Base-by-base conservation (phyloP, 176 grass and related monocot genomes). In the Cenchrus fungigraminus region DNA sequence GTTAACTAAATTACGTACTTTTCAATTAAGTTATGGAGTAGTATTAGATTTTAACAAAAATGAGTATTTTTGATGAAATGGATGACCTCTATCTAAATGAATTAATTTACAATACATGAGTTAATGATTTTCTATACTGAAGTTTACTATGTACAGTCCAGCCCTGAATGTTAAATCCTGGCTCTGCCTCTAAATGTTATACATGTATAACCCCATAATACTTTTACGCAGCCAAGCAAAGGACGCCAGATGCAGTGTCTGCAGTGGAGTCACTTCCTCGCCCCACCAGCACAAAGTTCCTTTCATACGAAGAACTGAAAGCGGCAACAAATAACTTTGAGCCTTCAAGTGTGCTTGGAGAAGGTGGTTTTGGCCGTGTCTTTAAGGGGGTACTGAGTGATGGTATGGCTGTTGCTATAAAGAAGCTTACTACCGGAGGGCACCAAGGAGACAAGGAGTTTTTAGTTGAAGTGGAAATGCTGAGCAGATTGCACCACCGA, bases 401-500 rank as follows among this genome's bases (percentile, higher is more conserved):
- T 69, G 92, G 97, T n/a, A 94, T 91, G 49, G 90, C 97, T 85
- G 97, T 99, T 44, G 97, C 97, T 70, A 97, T 99, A 78, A 99
- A 99, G 88, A 96, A 94, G 75, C 97, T 99, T 80, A 94, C 91
- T 15, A 77, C 1, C 65, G 97, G 97, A 37, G 94, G 97, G 54
- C 97, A 99, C 62, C 97, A 99, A 84, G 97, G 97, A 83, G 94
- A 94, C 82, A 99, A 97, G 67, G 97, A 99, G 72, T 99, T 97
- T 73, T 63, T 99, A 52, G 97, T 99, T 87, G 97, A 99, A 88
- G 97, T 99, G 81, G 94, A 99, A 86, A 99, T 99, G 97, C 83
- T 99, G 77, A 99, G 97, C 92, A 93, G 94, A 71, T 88, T 99
- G 79, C 97, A 99, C 77, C 97, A 99, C 64, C 88, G 97, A 42